Percentiles rank a stretch among this genome's conserved stretches.
Evolutionary conservation across 2,329 filamentous ascomycete species (phyloP).

Genomic region (Penicillium sp.): DNA sequence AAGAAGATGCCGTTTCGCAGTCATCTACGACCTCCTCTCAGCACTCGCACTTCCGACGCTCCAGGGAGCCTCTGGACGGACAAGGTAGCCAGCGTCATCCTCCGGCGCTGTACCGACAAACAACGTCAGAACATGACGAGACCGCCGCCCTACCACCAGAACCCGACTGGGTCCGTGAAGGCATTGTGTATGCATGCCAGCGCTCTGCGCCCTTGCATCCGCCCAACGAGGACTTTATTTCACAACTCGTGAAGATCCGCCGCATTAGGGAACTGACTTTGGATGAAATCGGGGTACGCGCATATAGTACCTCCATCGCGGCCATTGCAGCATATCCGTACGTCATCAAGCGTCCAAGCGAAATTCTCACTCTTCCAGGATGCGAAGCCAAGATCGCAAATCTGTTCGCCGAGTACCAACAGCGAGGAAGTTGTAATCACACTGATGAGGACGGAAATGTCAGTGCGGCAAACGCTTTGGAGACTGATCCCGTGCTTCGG

Average conservation of each 20-base stretch:
- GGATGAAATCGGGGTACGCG: conserved; percentile 73
- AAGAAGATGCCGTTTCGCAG: conserved; percentile 39
- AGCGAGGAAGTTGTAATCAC: conserved; percentile 22
- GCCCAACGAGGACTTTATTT: conserved; percentile 70
- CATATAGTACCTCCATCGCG: conserved; percentile 84
- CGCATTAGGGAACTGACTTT: conserved; percentile 62
- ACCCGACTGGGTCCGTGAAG: conserved; percentile 62
- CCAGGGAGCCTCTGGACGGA: conserved; percentile 17
- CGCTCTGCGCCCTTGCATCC: conserved; percentile 63
- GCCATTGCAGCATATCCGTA: conserved; percentile 74
- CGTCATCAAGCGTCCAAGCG: conserved; percentile 40
- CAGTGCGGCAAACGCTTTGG: conserved; percentile 57
- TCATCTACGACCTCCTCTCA: conserved; percentile 4
- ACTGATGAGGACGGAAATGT: conserved; percentile 50
- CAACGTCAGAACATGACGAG: conserved; percentile 72
- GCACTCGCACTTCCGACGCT: conserved; percentile 17
- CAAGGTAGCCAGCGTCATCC: conserved; percentile 22
- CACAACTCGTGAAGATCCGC: conserved; percentile 67
- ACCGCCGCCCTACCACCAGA: conserved; percentile 53
- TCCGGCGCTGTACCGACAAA: conserved; percentile 56
- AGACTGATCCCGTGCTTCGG: conserved; percentile 58
- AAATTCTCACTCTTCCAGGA: conserved; percentile 59
- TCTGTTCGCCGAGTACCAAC: conserved; percentile 70
- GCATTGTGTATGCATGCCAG: conserved; percentile 70
- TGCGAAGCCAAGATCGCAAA: conserved; percentile 74